Evolutionary conservation across 2,329 filamentous ascomycete genomes (phyloP).

Genomic region (Venturia pyrina): DNA sequence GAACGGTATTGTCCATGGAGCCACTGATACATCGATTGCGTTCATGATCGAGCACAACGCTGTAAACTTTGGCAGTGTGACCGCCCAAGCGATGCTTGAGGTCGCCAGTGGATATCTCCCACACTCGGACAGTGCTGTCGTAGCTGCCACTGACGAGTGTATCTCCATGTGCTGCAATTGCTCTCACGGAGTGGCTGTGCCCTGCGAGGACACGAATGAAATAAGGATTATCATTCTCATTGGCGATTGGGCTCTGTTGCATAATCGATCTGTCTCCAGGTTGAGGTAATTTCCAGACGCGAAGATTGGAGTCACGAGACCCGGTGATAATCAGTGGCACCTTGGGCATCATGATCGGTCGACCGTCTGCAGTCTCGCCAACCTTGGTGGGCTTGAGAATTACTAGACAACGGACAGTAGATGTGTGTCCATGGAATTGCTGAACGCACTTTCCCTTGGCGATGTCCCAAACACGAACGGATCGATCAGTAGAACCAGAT

Average conservation of each 20-base stretch:
- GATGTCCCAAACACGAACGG: constrained; percentile 99
- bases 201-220: constrained; percentile 81
- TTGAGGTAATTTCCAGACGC: constrained; percentile 88
- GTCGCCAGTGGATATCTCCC: constrained; percentile 95
- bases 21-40: constrained; percentile 95
- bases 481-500: constrained; percentile 90
- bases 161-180: constrained; percentile 89
- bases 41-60: constrained; percentile 83
- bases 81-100: constrained; percentile 73
- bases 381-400: constrained; percentile 82
- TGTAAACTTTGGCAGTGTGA: constrained; percentile 91
- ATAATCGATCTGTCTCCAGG: constrained; percentile 67
- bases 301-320: constrained; percentile 84
- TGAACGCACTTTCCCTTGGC: constrained; percentile 87
- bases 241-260: constrained; percentile 65
- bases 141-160: constrained; percentile 97
- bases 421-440: constrained; percentile 95
- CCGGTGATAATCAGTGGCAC: constrained; percentile 96
- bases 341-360: constrained; percentile 78
- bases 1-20: constrained; percentile 96
- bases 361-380: constrained; percentile 60
- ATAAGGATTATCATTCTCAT: constrained; percentile 73
- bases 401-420: constrained; percentile 89
- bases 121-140: constrained; percentile 88
- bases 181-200: constrained; percentile 87